phyloP scores from a whole-genome alignment of 2,329 filamentous ascomycete species.

The Coniella lustricola region DNA sequence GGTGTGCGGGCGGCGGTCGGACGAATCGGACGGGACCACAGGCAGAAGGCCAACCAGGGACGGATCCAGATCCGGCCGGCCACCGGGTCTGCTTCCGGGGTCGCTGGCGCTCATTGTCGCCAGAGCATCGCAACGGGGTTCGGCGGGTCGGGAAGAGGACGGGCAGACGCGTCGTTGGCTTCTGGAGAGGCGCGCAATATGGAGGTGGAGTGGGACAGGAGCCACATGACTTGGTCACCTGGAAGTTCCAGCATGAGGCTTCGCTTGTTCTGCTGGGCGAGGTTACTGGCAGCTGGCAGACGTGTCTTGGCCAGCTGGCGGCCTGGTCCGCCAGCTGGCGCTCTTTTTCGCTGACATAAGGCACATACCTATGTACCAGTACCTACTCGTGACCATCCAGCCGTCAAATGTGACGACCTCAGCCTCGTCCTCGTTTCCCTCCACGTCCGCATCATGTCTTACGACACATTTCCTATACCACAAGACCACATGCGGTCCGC shows the following conservation, averaged over 20 bases:
- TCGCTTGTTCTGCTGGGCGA: neutral
- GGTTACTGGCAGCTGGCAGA: neutral
- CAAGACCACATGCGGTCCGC: too few relatives aligned
- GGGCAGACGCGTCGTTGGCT: neutral
- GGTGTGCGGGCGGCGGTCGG: constrained; percentile 42
- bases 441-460: too few relatives aligned
- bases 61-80: neutral
- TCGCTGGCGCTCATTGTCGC: constrained; percentile 14
- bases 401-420: too few relatives aligned
- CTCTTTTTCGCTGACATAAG: too few relatives aligned
- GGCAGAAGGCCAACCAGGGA: constrained; percentile 34
- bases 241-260: neutral
- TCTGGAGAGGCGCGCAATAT: neutral
- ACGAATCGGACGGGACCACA: constrained; percentile 34
- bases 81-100: constrained; percentile 12
- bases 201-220: neutral
- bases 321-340: too few relatives aligned
- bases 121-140: constrained; percentile 11
- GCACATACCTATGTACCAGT: too few relatives aligned
- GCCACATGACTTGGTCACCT: too few relatives aligned
- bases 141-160: neutral
- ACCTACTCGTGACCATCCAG: too few relatives aligned
- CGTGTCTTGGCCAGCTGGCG: too few relatives aligned
- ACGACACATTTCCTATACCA: too few relatives aligned
- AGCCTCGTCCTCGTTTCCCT: too few relatives aligned